These are phyloP conservation scores for Prunus campanulata DNA, from an alignment of 306 rosid species.

Conservation along the genomic window DNA sequence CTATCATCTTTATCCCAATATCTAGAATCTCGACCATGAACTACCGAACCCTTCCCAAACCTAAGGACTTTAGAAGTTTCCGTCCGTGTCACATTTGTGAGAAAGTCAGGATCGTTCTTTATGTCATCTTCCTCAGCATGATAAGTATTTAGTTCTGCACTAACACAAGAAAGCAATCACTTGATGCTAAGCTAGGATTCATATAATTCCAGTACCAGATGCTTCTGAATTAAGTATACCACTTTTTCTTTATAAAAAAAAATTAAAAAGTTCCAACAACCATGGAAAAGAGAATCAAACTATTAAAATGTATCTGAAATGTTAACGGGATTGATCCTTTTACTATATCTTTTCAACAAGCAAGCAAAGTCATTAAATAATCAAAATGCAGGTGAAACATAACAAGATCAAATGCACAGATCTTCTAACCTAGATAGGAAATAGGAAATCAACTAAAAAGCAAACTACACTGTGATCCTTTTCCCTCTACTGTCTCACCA, in stretches of 20 bases:
- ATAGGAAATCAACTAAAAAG: not conserved
- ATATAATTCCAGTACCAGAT: not conserved
- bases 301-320: not conserved
- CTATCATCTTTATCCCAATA: constrained; percentile 98
- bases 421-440: not conserved
- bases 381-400: not conserved
- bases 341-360: not conserved
- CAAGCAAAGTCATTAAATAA: not conserved
- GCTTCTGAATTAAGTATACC: not conserved
- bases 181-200: constrained; percentile 13
- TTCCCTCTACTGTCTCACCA: constrained; percentile 3
- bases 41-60: constrained; percentile 73
- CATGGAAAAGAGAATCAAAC: not conserved
- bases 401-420: not conserved
- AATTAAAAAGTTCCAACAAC: not conserved
- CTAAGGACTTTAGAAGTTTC: constrained; percentile 56
- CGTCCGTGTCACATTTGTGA: constrained; percentile 76
- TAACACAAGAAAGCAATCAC: constrained; percentile 23
- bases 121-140: constrained; percentile 51
- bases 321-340: not conserved
- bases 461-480: not conserved
- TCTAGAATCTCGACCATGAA: constrained; percentile 86
- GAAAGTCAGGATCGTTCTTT: constrained; percentile 72
- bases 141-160: constrained; percentile 48
- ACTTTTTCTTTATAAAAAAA: not conserved